These are phyloP conservation scores for Gossypium herbaceum DNA, from an alignment of 345 rosid genomes.

Conservation along the genomic window DNA sequence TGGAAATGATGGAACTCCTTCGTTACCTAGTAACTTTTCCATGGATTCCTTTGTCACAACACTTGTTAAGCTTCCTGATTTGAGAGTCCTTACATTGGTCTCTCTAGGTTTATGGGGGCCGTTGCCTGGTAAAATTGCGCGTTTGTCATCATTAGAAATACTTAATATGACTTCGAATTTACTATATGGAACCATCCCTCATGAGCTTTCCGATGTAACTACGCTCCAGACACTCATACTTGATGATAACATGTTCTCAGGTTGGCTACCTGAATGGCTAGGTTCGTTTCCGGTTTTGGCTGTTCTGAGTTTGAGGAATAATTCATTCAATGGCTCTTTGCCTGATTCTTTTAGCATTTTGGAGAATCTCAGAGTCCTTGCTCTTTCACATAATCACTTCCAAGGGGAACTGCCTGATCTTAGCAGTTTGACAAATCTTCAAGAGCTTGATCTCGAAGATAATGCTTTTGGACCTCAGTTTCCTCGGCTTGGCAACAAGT, in stretches of 20 bases:
- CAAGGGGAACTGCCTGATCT: conserved; percentile 70
- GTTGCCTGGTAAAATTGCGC: conserved; percentile 64
- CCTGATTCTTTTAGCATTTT: conserved; percentile 59
- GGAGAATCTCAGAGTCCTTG: conserved; percentile 75
- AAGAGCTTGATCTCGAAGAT: conserved; percentile 79
- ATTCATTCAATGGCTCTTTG: conserved; percentile 65
- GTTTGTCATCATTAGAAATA: conserved; percentile 71
- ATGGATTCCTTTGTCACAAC: conserved; percentile 76
- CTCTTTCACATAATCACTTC: conserved; percentile 70
- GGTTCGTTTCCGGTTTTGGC: conserved; percentile 53
- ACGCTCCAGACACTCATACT: conserved; percentile 72
- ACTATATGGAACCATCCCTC: conserved; percentile 60
- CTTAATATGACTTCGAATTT: conserved; percentile 81
- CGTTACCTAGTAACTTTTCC: conserved; percentile 64
- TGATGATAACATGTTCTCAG: conserved; percentile 74
- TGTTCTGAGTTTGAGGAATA: conserved; percentile 73
- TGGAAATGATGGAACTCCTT: conserved; percentile 46
- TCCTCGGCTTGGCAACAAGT: conserved; percentile 68
- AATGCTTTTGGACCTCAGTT: conserved; percentile 72
- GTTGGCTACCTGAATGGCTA: conserved; percentile 59
- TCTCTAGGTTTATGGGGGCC: conserved; percentile 94
- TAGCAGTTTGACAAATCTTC: conserved; percentile 67
- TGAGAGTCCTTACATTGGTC: conserved; percentile 81
- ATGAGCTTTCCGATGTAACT: conserved; percentile 49
- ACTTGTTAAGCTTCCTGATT: conserved; percentile 64